Evolutionary conservation across 164 flowering plant species (phyloP).

Genomic region (Berberis vulgaris): DNA sequence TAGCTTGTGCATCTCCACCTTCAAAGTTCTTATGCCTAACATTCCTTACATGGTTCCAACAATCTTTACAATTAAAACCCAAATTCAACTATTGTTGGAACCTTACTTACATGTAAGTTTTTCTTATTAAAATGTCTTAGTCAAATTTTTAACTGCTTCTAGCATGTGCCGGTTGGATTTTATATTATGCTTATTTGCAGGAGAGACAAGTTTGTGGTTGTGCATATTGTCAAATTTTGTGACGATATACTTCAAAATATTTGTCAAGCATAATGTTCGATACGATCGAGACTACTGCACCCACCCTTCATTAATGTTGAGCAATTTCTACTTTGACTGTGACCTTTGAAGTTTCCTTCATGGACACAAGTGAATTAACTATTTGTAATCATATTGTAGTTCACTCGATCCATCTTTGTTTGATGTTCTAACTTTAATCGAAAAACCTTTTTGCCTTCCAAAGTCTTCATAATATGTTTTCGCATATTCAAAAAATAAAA

Average conservation of each 20-base stretch:
- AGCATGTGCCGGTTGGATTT: not conserved
- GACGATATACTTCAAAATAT: not conserved
- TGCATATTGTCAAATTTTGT: not conserved
- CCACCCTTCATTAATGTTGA: not conserved
- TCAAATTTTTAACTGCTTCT: not conserved
- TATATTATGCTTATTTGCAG: not conserved
- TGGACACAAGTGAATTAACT: too few relatives aligned
- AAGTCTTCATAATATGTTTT: too few relatives aligned
- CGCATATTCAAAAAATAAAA: too few relatives aligned
- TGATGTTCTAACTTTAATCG: too few relatives aligned
- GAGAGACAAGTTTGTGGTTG: not conserved
- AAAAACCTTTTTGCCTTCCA: too few relatives aligned
- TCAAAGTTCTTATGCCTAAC: not conserved
- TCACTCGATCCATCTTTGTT: too few relatives aligned
- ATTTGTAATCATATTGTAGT: too few relatives aligned
- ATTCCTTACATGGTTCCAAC: not conserved
- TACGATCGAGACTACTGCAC: not conserved
- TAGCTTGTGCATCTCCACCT: not conserved
- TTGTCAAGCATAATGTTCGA: not conserved
- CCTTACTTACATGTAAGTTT: not conserved
- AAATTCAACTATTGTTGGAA: not conserved
- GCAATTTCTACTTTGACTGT: not conserved
- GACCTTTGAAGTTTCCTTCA: not conserved
- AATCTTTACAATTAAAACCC: not conserved
- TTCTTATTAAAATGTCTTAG: not conserved